Base-by-base conservation (phyloP, 192 early-diverging fungal species). In the Backusella macrospora region DNA sequence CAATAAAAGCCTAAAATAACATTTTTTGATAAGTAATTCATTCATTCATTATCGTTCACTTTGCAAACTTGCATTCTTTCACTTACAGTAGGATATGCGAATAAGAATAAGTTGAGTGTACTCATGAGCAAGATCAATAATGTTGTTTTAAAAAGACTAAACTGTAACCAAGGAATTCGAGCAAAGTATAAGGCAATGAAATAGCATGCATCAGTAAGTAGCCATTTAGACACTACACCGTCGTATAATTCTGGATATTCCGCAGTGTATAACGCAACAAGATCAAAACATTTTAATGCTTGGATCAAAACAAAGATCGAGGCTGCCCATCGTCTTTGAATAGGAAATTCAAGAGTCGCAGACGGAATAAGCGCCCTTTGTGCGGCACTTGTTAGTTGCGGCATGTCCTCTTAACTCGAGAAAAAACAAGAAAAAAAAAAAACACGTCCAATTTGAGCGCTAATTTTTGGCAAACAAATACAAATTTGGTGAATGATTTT, bases 121-220 rank as follows among this genome's bases (percentile, higher is more conserved):
- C 37, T 23, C 38, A 75, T 12, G 10, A 73, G n/a, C 5, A 75
- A 1, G 14, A 67, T 49, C 5, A 78, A 37, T 6, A 78, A 16
- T 9, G 73, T 44, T 5, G 76, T 71, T 21, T 78, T 82, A 21
- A 80, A 5, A n/a, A 55, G n/a, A 42, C 79, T 78, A 18, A 86
- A 72, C 34, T 86, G 81, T 1, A 86, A 72, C 85, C 85, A 86
- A 10, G 85, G 85, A 40, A 86, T 84, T 68, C 76, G 65, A 4
- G 77, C 73, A 43, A 83, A 76, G 55, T 78, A 77, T 7, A 86
- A 71, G 0, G 71, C 72, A 46, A 78, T 47, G 1, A 86, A 52
- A 72, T 80, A 86, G 7, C 66, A 16, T 0, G 71, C 68, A 52
- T 86, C 85, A 9, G 79, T 34, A 3, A 76, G 34, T 18, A 76